A percentile compares a stretch with the other conserved stretches of the same genome.
Evolutionary conservation across 805 yeast species (phyloP).

Genomic region (Hanseniaspora vineae): DNA sequence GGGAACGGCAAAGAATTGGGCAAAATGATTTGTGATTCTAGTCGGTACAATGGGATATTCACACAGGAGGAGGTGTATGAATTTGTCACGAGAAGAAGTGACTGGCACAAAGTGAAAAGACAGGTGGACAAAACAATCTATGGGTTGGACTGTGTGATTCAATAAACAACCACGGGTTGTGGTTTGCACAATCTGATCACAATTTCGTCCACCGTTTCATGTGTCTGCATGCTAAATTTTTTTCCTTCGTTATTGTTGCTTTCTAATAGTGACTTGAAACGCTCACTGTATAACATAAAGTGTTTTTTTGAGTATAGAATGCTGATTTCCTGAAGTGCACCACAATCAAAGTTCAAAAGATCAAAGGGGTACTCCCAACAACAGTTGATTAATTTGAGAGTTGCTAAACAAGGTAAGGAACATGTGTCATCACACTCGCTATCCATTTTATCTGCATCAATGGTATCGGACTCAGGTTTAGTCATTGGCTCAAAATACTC

Average conservation of each 20-base stretch:
- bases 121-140: conserved; percentile 93
- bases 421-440: conserved; percentile 11
- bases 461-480: background rate
- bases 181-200: background rate
- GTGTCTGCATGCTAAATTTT: background rate
- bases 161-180: conserved; percentile 36
- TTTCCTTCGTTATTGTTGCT: background rate
- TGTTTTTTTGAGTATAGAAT: conserved; percentile 10
- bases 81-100: conserved; percentile 75
- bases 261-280: background rate
- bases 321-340: conserved; percentile 13
- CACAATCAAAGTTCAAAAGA: conserved; percentile 20
- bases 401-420: conserved; percentile 13
- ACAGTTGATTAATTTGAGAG: conserved; percentile 30
- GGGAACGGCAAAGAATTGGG: conserved; percentile 74
- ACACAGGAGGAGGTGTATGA: conserved; percentile 91
- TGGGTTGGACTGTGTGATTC: conserved; percentile 75
- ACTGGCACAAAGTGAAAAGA: conserved; percentile 65
- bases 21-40: conserved; percentile 65
- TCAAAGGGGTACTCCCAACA: conserved; percentile 47
- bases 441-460: background rate
- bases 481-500: conserved; percentile 25
- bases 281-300: background rate
- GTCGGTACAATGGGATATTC: conserved; percentile 78
- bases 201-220: background rate